Base-by-base conservation (phyloP, 116 monocot genomes). In the Iris pallida region DNA sequence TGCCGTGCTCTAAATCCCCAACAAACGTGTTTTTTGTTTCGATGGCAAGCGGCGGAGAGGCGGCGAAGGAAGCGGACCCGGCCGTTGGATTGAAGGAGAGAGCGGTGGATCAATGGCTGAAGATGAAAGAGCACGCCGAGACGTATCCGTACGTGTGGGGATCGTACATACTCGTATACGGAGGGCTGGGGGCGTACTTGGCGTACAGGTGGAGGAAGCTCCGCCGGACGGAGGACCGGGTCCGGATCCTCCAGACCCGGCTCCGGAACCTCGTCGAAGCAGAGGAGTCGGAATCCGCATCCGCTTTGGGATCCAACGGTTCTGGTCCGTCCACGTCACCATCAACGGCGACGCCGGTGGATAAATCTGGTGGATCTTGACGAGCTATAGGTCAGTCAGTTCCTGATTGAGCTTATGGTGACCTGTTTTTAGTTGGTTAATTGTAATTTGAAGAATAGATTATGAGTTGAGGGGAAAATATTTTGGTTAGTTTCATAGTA, bases 71-170 rank as follows among this genome's bases (percentile, higher is more conserved):
- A 0, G 6, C 48, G 6, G 56, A 19, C 44, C 46, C 59, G 69
- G 16, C 68, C 18, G 48, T 40, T 5, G 65, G 68, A 20, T 76
- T 75, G 86, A 55, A 53, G 45, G 88, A 75, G 14, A 75, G 53
- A 70, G 51, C 79, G 55, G 78, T 75, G 78, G 71, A 68, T 5
- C 63, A 82, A 57, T 97, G 80, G 79, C 78, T 71, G 61, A 80
- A 58, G 81, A 85, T 74, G 12, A 80, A 75, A 59, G 92, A 87
- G 76, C 89, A 92, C 78, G 89, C 96, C 12, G 92, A 92, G 85
- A 85, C 92, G 63, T 97, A 97, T 64, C 96, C 96, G 4, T 92
- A 97, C 71, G 89, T 97, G 0, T 97, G 96, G 96, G 85, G 66
- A 0, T 97, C 92, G 10, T 97, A 97, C 78, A 80, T 87, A 57